Percentiles rank a stretch among this genome's conserved stretches.
phyloP scores from a whole-genome alignment of 345 rosid genomes.

The Carallia pectinifolia region DNA sequence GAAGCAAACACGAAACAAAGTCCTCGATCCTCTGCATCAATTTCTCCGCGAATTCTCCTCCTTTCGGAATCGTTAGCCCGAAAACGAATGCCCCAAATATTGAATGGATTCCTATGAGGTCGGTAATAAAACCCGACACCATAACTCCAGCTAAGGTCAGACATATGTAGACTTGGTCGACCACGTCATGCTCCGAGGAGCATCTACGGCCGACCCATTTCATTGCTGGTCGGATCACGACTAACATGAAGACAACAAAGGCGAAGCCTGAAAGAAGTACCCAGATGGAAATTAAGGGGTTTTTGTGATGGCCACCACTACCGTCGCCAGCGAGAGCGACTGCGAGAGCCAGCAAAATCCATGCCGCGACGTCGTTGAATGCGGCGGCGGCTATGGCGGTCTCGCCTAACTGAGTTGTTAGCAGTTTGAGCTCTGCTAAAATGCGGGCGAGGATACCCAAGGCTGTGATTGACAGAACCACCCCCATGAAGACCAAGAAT shows the following conservation, averaged over 20 bases:
- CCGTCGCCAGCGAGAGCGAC: constrained; percentile 70
- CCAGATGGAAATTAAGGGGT: constrained; percentile 68
- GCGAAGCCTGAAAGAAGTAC: constrained; percentile 62
- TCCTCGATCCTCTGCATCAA: constrained; percentile 81
- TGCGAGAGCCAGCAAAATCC: constrained; percentile 78
- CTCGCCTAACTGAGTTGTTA: constrained; percentile 67
- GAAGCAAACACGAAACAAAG: constrained; percentile 72
- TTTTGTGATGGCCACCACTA: constrained; percentile 42
- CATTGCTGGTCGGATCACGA: constrained; percentile 67
- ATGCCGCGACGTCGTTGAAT: constrained; percentile 82
- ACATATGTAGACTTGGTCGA: constrained; percentile 69
- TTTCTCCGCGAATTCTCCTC: constrained; percentile 68
- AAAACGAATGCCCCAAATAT: constrained; percentile 84
- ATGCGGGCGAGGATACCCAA: constrained; percentile 90
- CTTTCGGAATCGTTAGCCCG: constrained; percentile 80
- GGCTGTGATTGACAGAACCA: constrained; percentile 88
- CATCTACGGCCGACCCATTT: constrained; percentile 63
- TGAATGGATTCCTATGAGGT: constrained; percentile 75
- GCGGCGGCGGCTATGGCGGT: constrained; percentile 94
- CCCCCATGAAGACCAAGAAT: constrained; percentile 81
- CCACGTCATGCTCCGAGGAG: constrained; percentile 47
- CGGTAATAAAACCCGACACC: constrained; percentile 71
- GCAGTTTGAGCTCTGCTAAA: constrained; percentile 80
- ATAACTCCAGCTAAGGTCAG: constrained; percentile 69
- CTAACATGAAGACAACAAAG: constrained; percentile 63